Base-by-base conservation (phyloP, 2,329 filamentous ascomycete species). In the Hyphodiscus sp. region DNA sequence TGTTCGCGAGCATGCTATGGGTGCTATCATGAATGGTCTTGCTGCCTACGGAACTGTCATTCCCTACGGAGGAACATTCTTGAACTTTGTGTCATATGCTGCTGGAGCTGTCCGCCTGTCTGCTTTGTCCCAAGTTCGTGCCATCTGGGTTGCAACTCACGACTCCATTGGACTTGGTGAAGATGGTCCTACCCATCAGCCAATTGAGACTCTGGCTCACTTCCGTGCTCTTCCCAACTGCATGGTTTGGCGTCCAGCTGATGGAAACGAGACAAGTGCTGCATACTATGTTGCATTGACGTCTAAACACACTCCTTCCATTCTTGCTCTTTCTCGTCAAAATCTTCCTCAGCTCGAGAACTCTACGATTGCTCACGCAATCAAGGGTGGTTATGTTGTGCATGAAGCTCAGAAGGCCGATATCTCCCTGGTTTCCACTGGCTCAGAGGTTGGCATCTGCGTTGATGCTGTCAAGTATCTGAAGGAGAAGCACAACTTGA, bases 141-240 rank as follows among this genome's bases (percentile, higher is more conserved):
- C 84, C 70, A 91, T 99, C 79, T 95, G 94, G 86, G 82, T 97
- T 66, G 92, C 94, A 68, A 97, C 92, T 65, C 92, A 97, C 82
- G 92, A 97, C 82, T 96, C 92, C 62, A 99, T 99, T 67, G 94
- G 94, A 80, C 89, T 97, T 64, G 94, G 94, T 75, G 94, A 99
- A 79, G 94, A 99, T 70, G 94, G 94, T 60, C 92, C 94, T 65
- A 99, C 94, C 54, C 94, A 99, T 78, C 94, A 99, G 82, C 94
- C 94, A 73, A 96, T 99, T 66, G 94, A 99, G 85, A 96, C 91
- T 45, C 85, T 97, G 60, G 87, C 91, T 57, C 94, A 97, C 78
- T 97, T 97, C 90, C 92, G 94, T 73, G 94, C 94, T 62, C 83
- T 97, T 65, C 94, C 94, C 70, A 99, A 99, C 86, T 89, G 87